Evolutionary conservation across 306 rosid genomes (phyloP).

Genomic region (Rosa chinensis): DNA sequence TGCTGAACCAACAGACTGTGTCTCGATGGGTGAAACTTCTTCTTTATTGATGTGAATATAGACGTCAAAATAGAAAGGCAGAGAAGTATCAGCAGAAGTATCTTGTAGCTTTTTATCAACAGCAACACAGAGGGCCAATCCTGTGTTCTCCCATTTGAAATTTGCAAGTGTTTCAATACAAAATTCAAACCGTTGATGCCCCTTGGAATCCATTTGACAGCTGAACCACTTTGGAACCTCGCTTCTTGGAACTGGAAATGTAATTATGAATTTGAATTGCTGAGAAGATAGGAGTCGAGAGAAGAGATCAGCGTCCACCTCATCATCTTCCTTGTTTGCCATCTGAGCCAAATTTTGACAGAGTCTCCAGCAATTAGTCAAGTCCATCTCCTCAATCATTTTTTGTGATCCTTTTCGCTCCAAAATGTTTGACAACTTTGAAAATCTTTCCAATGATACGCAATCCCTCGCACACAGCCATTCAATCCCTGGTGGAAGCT

Average conservation of each 20-base stretch:
- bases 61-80: no score
- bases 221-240: conserved; percentile 4
- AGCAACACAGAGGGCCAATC: neutral
- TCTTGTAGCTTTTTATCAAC: neutral
- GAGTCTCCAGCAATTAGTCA: neutral
- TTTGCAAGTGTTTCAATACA: neutral
- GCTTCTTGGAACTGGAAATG: neutral
- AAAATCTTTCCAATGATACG: neutral
- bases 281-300: neutral
- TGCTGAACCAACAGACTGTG: no score
- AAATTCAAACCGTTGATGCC: neutral
- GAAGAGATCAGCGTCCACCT: neutral
- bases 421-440: neutral
- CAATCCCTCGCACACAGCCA: neutral
- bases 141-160: neutral
- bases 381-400: fast-evolving
- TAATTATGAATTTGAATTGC: fast-evolving
- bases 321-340: neutral
- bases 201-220: neutral
- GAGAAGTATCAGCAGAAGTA: no score
- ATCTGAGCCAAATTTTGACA: neutral
- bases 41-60: neutral
- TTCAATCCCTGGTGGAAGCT: neutral
- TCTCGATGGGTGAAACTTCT: fast-evolving
- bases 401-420: neutral